Base-by-base conservation (phyloP, 2,329 filamentous ascomycete species). In the Sclerotinia subarctica region DNA sequence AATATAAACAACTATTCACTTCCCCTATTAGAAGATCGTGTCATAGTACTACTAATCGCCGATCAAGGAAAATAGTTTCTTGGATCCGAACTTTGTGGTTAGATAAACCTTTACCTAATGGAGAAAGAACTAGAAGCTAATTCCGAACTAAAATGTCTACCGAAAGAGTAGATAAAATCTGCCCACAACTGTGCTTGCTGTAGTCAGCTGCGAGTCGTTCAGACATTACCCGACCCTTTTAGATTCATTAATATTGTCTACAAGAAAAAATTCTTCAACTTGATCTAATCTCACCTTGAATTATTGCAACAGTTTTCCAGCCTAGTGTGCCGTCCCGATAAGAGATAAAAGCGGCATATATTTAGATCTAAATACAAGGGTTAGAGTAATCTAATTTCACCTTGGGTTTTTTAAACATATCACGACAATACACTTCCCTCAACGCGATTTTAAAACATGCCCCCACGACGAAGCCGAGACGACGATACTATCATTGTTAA, bases 401-500 rank as follows among this genome's bases (percentile, higher is more conserved):
- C 47, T 53, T 67, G 35, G 49, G 59, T 17, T 63, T 63, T 62
- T 26, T 46, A 67, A 67, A 38, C 63, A 67, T 67, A 67, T 67
- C 38, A 38, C 65, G 57, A 47, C 47, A 42, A 63, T 67, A 35
- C 53, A 42, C 52, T 15, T 63, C 53, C 15, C 38, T 42, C 21
- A 63, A 52, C 59, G 29, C 59, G 59, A 63, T 29, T 46, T 63
- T 15, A n/a, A n/a, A 63, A 46, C 49, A 68, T 63, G 51, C 49
- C 57, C 51, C 51, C 60, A 64, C 66, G 66, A 64, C 53, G 32
- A 64, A 32, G 24, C n/a, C 59, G 51, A 29, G 66, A 73, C 58
- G 65, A 66, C 67, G 69, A 74, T 68, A 71, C 72, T 13, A 74
- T 75, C 44, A 68, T 72, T 49, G 71, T 74, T 24, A 75, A 75